Evolutionary conservation across 2,329 filamentous ascomycete genomes (phyloP).

Genomic region (Cyphellophora europaea): DNA sequence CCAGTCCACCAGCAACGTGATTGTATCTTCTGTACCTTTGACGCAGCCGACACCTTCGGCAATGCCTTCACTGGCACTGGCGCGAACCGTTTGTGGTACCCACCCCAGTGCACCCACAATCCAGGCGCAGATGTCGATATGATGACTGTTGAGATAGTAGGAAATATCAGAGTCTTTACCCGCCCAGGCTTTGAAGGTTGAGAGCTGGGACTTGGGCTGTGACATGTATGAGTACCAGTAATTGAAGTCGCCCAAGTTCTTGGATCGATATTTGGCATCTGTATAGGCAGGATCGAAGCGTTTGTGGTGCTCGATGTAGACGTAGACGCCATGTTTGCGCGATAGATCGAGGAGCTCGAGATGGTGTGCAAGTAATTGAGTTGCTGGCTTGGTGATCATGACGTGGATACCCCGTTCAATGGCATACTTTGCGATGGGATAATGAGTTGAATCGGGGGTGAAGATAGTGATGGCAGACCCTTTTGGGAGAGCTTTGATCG

Average conservation of each 20-base stretch:
- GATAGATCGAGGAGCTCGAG: constrained; percentile 64
- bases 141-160: constrained; percentile 93
- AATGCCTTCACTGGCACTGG: constrained; percentile 66
- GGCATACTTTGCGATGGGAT: constrained; percentile 83
- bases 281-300: constrained; percentile 89
- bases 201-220: constrained; percentile 80
- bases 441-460: constrained; percentile 88
- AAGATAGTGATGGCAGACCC: constrained; percentile 94
- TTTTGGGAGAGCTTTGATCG: constrained; percentile 68
- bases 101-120: constrained; percentile 81
- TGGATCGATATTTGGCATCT: constrained; percentile 60
- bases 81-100: constrained; percentile 69
- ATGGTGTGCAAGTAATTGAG: constrained; percentile 75
- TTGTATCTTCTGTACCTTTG: constrained; percentile 80
- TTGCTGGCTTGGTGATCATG: constrained; percentile 86
- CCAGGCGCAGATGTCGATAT: constrained; percentile 84
- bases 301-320: constrained; percentile 95
- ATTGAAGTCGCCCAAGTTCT: constrained; percentile 84
- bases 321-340: constrained; percentile 68
- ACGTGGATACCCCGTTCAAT: constrained; percentile 84
- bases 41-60: constrained; percentile 71
- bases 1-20: constrained; percentile 85
- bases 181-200: constrained; percentile 93
- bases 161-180: constrained; percentile 87
- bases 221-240: constrained; percentile 98